Evolutionary conservation across 2,329 filamentous ascomycete species (phyloP).

Genomic region (Pseudonectria buxi): DNA sequence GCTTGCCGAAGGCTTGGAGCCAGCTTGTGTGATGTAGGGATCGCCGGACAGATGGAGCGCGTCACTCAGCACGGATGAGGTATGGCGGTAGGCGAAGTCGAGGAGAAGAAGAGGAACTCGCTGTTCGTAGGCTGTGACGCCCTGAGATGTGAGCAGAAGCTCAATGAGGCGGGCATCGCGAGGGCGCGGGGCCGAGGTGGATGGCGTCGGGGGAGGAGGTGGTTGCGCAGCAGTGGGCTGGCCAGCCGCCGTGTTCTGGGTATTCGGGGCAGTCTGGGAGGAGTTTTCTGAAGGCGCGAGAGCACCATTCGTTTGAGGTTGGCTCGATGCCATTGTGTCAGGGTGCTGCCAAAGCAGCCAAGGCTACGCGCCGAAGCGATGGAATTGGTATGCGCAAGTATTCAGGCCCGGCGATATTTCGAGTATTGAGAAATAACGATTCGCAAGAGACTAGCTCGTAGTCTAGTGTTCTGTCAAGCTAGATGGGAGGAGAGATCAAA

Average conservation of each 20-base stretch:
- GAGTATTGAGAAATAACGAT: no score
- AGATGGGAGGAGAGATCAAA: no score
- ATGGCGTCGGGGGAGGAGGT: slow-evolving; percentile 23
- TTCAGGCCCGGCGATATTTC: no score
- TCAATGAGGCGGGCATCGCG: slow-evolving; percentile 76
- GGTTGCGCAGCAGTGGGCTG: slow-evolving; percentile 20
- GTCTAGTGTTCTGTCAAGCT: no score
- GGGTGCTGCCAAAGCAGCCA: neutral
- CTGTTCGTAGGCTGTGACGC: slow-evolving; percentile 72
- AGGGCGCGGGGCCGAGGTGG: slow-evolving; percentile 50
- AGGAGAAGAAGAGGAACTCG: slow-evolving; percentile 77
- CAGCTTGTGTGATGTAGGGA: slow-evolving; percentile 56
- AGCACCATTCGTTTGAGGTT: slow-evolving; percentile 50
- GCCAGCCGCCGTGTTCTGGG: slow-evolving; percentile 26
- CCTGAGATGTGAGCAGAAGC: slow-evolving; percentile 70
- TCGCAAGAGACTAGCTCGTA: no score
- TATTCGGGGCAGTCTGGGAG: slow-evolving; percentile 31
- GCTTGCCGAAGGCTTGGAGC: slow-evolving; percentile 42
- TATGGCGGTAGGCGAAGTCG: slow-evolving; percentile 82
- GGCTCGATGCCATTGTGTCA: slow-evolving; percentile 28
- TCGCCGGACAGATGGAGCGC: slow-evolving; percentile 62
- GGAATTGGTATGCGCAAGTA: no score
- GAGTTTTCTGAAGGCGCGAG: slow-evolving; percentile 32
- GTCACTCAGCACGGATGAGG: slow-evolving; percentile 63
- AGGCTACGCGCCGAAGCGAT: no score